Evolutionary conservation across 73 alveolate genomes (phyloP), one percentile per base, ranked within the genome.

Genomic region (Paramecium primaurelia): DNA sequence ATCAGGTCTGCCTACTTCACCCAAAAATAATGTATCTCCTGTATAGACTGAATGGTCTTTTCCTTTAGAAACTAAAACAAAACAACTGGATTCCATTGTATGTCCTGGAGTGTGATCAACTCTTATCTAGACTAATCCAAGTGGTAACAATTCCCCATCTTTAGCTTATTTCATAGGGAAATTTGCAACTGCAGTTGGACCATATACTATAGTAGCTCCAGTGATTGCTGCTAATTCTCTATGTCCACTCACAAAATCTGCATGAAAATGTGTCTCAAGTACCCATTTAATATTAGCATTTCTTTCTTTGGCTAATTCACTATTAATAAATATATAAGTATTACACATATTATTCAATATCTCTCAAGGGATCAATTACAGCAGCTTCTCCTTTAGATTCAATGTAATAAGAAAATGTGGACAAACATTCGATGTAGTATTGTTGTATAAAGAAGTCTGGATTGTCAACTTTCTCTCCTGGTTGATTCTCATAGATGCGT

Each of bases 81-180:
- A 92, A 51, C 95, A 92, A 49, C 92, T 59, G 71, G 93, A 80
- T 58, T 92, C 95, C 68, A 88, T 68, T 28, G 95, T 92, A n/a
- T 92, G 95, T n/a, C 95, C 95, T 58, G 95, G 95, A 68, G 95
- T 92, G 85, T 92, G 95, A 69, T 80, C 88, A 10, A 92, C 93
- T 60, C 87, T n/a, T 87, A 92, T 32, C 25, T 92, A 44, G 26
- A 92, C 32, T 8, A 42, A 16, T 40, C 95, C 95, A 8, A 92
- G 59, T n/a, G 90, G 71, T 34, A 89, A 58, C 16, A 89, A 14
- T 51, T 89, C 94, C 34, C 88, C 94, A 69, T 89, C 94, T 42
- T 71, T 64, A 12, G 94, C 94, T 47, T 71, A 49, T 25, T 89
- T 68, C 59, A 89, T 89, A 5, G 86, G 92, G 84, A 59, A 89